Conservation (phyloP, 257 asterid species). For the Solanum virginianum region DNA sequence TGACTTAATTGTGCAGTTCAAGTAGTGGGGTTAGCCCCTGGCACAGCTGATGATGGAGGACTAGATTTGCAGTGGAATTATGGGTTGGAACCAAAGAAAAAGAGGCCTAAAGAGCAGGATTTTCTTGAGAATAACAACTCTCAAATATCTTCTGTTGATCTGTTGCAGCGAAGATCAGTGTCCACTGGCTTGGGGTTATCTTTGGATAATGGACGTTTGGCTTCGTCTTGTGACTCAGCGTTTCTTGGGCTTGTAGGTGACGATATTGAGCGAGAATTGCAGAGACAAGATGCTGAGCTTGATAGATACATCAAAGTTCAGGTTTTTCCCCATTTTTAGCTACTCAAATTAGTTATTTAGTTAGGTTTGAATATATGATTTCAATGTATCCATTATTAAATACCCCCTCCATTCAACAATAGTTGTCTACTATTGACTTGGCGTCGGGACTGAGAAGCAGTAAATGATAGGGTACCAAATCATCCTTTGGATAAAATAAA, state of each 20-base stretch:
- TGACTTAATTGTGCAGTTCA: conserved; percentile 43
- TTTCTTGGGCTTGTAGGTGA: conserved; percentile 64
- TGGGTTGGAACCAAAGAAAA: conserved; percentile 50
- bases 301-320: conserved; percentile 78
- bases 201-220: conserved; percentile 58
- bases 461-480: no score
- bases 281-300: conserved; percentile 79
- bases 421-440: no score
- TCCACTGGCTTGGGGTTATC: conserved; percentile 95
- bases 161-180: conserved; percentile 77
- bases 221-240: conserved; percentile 65
- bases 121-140: conserved; percentile 59
- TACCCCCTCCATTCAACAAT: no score
- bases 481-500: no score
- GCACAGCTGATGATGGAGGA: conserved; percentile 48
- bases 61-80: conserved; percentile 65
- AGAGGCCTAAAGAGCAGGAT: conserved; percentile 66
- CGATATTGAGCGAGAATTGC: conserved; percentile 65
- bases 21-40: conserved; percentile 70
- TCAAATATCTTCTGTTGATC: conserved; percentile 68
- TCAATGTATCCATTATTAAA: not conserved
- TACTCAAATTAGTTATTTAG: not conserved
- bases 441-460: no score
- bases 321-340: conserved; percentile 21
- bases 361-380: not conserved